phyloP scores from a whole-genome alignment of 495 filamentous ascomycete genomes.

The Aspergillus ostianus region DNA sequence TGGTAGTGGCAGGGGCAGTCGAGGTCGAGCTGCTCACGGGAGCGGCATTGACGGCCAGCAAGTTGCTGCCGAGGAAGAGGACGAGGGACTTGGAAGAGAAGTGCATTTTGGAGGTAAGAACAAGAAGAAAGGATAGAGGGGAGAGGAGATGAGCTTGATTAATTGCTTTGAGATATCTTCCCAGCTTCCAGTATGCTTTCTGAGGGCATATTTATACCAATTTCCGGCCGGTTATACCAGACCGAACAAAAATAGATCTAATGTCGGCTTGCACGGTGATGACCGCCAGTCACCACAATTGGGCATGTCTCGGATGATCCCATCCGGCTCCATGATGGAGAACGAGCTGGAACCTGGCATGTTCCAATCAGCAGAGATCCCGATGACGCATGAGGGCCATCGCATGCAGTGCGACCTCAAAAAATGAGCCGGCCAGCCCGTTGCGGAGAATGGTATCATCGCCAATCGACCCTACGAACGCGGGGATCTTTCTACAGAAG shows the following conservation, averaged over 20 bases:
- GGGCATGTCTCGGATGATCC: conserved; percentile 9
- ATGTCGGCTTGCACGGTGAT: not conserved
- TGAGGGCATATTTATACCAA: conserved; percentile 12
- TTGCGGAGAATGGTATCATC: not conserved
- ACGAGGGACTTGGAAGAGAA: conserved; percentile 8
- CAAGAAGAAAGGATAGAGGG: not conserved
- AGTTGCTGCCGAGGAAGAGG: conserved; percentile 11
- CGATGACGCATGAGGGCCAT: not conserved
- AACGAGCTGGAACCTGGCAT: not conserved
- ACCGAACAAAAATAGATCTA: conserved; percentile 3
- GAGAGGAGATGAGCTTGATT: not conserved
- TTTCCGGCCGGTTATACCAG: not conserved
- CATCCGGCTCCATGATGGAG: not conserved
- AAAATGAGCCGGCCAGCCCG: not conserved
- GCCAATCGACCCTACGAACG: not conserved
- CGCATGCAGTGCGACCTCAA: conserved; percentile 5
- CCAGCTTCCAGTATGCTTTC: not conserved
- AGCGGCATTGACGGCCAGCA: conserved; percentile 9
- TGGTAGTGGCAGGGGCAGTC: not conserved
- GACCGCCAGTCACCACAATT: not conserved
- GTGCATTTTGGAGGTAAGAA: conserved; percentile 4
- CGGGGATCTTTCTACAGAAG: not conserved
- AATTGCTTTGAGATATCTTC: not conserved
- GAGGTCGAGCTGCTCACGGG: conserved; percentile 5
- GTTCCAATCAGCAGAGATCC: conserved; percentile 2